Base-by-base conservation (phyloP, 805 yeast species). In the Wickerhamomyces kurtzmanii region DNA sequence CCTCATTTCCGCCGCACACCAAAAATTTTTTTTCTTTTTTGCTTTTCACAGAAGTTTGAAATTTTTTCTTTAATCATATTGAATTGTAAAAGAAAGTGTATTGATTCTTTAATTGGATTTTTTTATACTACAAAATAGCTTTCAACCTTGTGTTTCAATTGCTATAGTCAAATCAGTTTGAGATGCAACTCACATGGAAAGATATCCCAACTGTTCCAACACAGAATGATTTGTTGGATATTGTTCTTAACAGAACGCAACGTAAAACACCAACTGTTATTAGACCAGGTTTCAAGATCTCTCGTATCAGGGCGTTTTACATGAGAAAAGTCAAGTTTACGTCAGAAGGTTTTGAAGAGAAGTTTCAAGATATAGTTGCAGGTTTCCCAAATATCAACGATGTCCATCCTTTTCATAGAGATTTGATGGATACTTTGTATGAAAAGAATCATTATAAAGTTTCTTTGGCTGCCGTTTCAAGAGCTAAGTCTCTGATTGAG, bases 261-360 rank as follows among this genome's bases (percentile, higher is more conserved):
- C 77, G 99, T 63, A 91, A 91, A 62, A 91, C 98, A 5, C 98
- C 98, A 33, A 91, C 98, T n/a, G 96, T 91, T 31, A 82, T 91
- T 43, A 78, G 98, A 56, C 82, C 95, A 12, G 97, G 97, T 33
- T 91, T 87, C 67, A 80, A 83, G 53, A 89, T 91, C 55, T 80
- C 91, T 47, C 85, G 99, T 68, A 91, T 91, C 48, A 71, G 98
- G 45, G 84, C 96, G 9, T 91, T 91, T 51, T 91, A 91, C 61
- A 89, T 91, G 96, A 77, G 99, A 66, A 91, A 91, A 53, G 99
- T 91, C 36, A 83, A 82, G 49, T 91, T 74, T 56, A 91, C 99
- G 9, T 83, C 94, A 30, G 98, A 91, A 52, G 97, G 98, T 12
- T 91, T 91, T 52, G 68, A 74, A 36, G 98, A 91, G 59, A 91